Conservation (phyloP, 1,139 yeast genomes). For the Candida labiduridarum region DNA sequence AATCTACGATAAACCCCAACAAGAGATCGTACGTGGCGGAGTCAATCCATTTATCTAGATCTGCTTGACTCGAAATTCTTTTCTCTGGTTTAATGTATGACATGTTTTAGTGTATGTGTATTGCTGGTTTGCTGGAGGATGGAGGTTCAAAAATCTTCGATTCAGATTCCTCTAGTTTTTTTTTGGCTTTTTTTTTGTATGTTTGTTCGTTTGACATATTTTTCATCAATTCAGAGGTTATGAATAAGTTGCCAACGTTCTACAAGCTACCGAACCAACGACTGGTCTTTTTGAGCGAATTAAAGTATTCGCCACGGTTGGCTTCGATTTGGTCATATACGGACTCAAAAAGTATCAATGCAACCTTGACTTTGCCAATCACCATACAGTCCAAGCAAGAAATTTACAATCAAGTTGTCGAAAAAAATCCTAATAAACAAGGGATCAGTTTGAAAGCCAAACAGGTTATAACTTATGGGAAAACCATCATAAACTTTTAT, state of each 20-base stretch:
- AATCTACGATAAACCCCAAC: conserved; percentile 53
- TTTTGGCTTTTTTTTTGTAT: not conserved
- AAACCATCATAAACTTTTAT: conserved; percentile 47
- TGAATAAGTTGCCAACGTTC: conserved; percentile 8
- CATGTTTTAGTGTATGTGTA: conserved; percentile 4
- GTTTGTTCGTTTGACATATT: not conserved
- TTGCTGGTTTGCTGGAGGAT: not conserved
- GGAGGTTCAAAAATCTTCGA: not conserved
- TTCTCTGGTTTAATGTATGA: conserved; percentile 40
- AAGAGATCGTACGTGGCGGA: conserved; percentile 55
- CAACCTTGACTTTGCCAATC: conserved; percentile 43
- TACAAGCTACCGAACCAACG: conserved; percentile 21
- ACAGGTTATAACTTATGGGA: conserved; percentile 43
- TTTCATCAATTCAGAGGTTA: not conserved
- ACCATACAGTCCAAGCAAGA: conserved; percentile 31
- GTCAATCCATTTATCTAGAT: conserved; percentile 62
- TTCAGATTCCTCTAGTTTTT: not conserved
- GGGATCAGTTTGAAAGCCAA: conserved; percentile 29
- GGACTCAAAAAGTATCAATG: conserved; percentile 24
- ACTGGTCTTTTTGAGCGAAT: conserved; percentile 15
- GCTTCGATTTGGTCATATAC: conserved; percentile 19
- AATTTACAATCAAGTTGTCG: conserved; percentile 30
- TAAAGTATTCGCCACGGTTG: conserved; percentile 20
- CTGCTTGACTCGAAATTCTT: conserved; percentile 61
- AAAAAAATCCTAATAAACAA: conserved; percentile 21